Evolutionary conservation across 768 basidiomycete species (phyloP), one percentile per base, ranked within the genome.

Genomic region (Mycena alexandri): DNA sequence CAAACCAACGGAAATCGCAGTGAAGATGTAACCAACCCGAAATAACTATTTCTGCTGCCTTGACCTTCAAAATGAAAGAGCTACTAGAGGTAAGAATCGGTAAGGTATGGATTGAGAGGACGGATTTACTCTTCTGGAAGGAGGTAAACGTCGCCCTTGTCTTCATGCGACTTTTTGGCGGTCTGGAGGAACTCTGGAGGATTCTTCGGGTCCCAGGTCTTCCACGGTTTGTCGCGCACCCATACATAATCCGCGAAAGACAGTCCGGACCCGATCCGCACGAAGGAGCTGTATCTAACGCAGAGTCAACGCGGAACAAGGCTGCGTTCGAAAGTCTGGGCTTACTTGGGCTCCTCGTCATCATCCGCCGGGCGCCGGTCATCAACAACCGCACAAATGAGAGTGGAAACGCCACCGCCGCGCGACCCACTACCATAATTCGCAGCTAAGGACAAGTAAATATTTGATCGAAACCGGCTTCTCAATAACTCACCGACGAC

Each of bases 1-100:
- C 24, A 50, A 57, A 52, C 48, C 47, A 43, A 61, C 36, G 47
- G 64, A 53, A 44, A 29, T n/a, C 33, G 21, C 21, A 33, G 19
- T 29, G 12, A 22, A 34, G 42, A n/a, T 21, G 34, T n/a, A 48
- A 38, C 70, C 69, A 64, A 91, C 95, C 92, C 48, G 93, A 86
- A 12, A 85, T 80, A 2, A 89, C 89, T 58, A 99, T 94, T 76
- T 98, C 96, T 0, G 96, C 93, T 0, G 94, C 97, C 79, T 99
- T 99, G 62, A 99, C 88, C 72, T 93, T 93, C 71, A 99, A 66
- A 41, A 98, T 92, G 77, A 99, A 99, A 0, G 97, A 98, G 71
- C 96, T 98, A 66, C 54, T 21, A 53, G 36, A 46, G 16, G 52
- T n/a, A 42, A 42, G 25, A 56, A 61, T 29, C 36, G 25, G 48